Evolutionary conservation across 2,329 filamentous ascomycete species (phyloP), one percentile per base, ranked within the genome.

Genomic region (Trichoderma atrobrunneum): DNA sequence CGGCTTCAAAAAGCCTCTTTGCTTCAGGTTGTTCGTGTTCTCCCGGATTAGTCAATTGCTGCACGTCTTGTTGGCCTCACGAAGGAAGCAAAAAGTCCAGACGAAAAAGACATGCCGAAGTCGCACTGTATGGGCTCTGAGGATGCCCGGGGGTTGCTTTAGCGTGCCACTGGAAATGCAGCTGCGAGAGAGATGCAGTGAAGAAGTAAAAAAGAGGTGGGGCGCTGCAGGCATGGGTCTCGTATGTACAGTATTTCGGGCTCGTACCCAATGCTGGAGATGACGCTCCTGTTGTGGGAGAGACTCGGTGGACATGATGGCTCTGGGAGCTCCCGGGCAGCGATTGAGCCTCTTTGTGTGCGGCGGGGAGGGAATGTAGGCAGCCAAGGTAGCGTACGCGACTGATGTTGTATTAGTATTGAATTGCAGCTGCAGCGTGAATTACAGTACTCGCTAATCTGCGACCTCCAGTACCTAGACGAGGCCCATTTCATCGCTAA

Each of bases 131-230:
- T 57, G 70, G 70, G 16, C 57, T 28, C 63, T 3, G 21, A 59
- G 64, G 56, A 30, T 60, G 62, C n/a, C 34, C 7, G 51, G 69
- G 61, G 54, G 62, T 57, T 34, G 21, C 65, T 72, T 39, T 72
- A 72, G 71, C 71, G 71, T 72, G 71, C 71, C 71, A 72, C 71
- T 72, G 70, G 54, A 39, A 51, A 72, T 72, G 71, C 60, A 36
- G 28, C 34, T 59, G 51, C 43, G 51, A 62, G 71, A 64, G 62
- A 59, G 62, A 66, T 66, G 66, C 61, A 65, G 51, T 71, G 51
- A 64, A 32, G 51, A 39, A 66, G 30, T 32, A 16, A 57, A 59
- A 62, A 43, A 30, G 32, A 36, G 54, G 56, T 68, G 70, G 54
- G 54, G 51, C 70, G 7, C 48, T 43, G 63, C 36, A 48, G 48